Base-by-base conservation (phyloP, 192 early-diverging fungal species). In the Entophlyctis helioformis region DNA sequence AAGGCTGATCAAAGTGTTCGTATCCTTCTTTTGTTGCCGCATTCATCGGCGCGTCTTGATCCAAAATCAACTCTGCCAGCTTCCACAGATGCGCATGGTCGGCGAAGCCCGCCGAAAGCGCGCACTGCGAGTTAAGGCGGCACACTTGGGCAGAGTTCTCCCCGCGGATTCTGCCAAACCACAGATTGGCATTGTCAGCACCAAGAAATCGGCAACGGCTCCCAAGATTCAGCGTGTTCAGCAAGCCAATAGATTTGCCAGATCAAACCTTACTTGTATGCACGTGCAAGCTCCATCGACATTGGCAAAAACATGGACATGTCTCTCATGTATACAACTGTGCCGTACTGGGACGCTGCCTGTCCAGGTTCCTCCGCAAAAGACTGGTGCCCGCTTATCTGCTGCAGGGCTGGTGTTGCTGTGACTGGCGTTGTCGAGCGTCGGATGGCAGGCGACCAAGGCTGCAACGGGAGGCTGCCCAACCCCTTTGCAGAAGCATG, bases 31-130 rank as follows among this genome's bases (percentile, higher is more conserved):
- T 0, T 42, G 1, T 15, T 23, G 13, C 13, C 40, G 18, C 16
- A 23, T 57, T 6, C 43, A 49, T 12, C 45, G 44, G 15, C 41
- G 53, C 34, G 48, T 67, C 56, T 49, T 63, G 36, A 50, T 57
- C 1, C 55, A 38, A 16, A n/a, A 62, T 60, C 3, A 84, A 49
- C 5, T 66, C 71, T n/a, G 75, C 76, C 31, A 84, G 51, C 13
- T 58, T 64, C 83, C 83, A 86, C 23, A 81, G 71, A 48, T 76
- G 66, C 36, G 68, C 62, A 18, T 81, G 47, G 57, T 86, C 82
- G 29, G 54, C 40, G 1, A 78, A 57, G 7, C 63, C 62, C 36
- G 69, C 33, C 11, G 55, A 44, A 11, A 59, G 57, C 11, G 67
- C 65, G n/a, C 69, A 69, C 18, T 63, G 33, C 6, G 71, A 78